Evolutionary conservation across 805 yeast genomes (phyloP), one percentile per base, ranked within the genome.

Genomic region (Ogataea ramenticola): DNA sequence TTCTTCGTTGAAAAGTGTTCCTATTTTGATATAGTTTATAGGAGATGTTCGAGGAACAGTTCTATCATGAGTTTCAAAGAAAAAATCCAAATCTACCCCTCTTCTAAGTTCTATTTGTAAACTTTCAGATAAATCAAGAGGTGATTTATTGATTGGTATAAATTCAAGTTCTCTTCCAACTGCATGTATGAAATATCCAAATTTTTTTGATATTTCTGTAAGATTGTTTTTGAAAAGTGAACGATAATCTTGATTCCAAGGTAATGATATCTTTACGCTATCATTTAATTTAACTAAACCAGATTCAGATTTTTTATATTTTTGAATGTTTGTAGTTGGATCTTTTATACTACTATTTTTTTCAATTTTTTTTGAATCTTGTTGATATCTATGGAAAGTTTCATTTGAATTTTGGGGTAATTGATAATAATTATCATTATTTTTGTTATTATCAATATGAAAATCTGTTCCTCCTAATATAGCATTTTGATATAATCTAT

Each of bases 21-120:
- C 61, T 8, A 65, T 49, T 42, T 68, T 74, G 36, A 82, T 41
- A 49, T 56, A 72, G 49, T 82, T 82, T 20, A 81, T 67, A 0
- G 79, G 67, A 54, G 67, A 54, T 77, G 82, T 1, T 84, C 83
- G 40, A 63, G 67, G 41, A 64, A 64, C 0, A 79, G 76, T 74
- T 75, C 73, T 1, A 80, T 75, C n/a, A n/a, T n/a, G n/a, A n/a
- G n/a, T n/a, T n/a, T n/a, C n/a, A n/a, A n/a, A n/a, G n/a, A n/a
- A n/a, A n/a, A n/a, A n/a, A n/a, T n/a, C n/a, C n/a, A n/a, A n/a
- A n/a, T n/a, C n/a, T n/a, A n/a, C n/a, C n/a, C n/a, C n/a, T n/a
- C n/a, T n/a, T n/a, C n/a, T n/a, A n/a, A n/a, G n/a, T n/a, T n/a
- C n/a, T n/a, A n/a, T n/a, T n/a, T n/a, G n/a, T n/a, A n/a, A n/a